Evolutionary conservation across 768 basidiomycete genomes (phyloP).

Genomic region (Fibroporia radiculosa): DNA sequence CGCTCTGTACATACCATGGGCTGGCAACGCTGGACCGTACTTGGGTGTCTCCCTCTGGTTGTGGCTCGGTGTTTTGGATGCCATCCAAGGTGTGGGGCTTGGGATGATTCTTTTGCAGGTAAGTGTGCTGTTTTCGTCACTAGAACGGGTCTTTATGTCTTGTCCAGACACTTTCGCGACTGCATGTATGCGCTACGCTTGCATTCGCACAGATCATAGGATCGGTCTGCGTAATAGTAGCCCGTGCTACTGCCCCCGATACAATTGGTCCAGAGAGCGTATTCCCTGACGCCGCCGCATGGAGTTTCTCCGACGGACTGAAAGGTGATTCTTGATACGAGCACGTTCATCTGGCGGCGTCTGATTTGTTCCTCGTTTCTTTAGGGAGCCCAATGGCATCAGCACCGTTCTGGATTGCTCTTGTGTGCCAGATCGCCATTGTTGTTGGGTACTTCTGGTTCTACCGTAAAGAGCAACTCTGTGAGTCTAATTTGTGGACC

Average conservation of each 20-base stretch:
- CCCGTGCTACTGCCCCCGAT: slow-evolving; percentile 85
- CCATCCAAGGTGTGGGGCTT: slow-evolving; percentile 89
- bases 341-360: too few relatives aligned
- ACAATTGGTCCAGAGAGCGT: slow-evolving; percentile 83
- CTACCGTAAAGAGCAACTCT: slow-evolving; percentile 90
- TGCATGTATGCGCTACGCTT: slow-evolving; percentile 91
- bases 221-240: slow-evolving; percentile 85
- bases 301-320: slow-evolving; percentile 76
- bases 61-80: slow-evolving; percentile 92
- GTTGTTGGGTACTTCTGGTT: slow-evolving; percentile 95
- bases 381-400: slow-evolving; percentile 73
- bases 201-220: slow-evolving; percentile 89
- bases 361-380: too few relatives aligned
- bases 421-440: slow-evolving; percentile 73
- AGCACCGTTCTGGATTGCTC: slow-evolving; percentile 84
- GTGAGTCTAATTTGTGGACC: slow-evolving; percentile 32
- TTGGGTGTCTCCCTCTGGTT: slow-evolving; percentile 88
- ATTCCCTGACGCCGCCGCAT: slow-evolving; percentile 87
- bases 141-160: not conserved
- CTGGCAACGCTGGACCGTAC: slow-evolving; percentile 77
- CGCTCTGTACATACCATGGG: slow-evolving; percentile 92
- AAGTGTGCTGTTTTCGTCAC: slow-evolving; percentile 2
- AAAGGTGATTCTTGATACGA: too few relatives aligned
- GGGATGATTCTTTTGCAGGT: slow-evolving; percentile 83
- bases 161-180: slow-evolving; percentile 72